Evolutionary conservation across 108 stramenopile genomes (phyloP).

Genomic region (Nitzschia sp.): DNA sequence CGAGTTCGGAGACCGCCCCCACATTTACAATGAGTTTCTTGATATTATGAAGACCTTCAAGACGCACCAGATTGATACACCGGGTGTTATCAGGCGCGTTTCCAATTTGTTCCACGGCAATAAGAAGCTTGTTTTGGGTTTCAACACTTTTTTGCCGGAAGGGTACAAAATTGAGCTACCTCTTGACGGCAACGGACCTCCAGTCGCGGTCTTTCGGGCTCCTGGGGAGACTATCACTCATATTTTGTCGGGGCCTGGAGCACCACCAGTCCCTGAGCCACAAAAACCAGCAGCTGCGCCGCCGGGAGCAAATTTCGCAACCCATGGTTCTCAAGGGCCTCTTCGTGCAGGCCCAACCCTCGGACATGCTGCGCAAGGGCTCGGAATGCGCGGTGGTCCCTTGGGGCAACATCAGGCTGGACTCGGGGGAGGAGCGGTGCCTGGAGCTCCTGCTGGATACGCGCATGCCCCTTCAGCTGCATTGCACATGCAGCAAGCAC

Average conservation of each 20-base stretch:
- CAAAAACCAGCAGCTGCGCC: conserved; percentile 25
- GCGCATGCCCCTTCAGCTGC: conserved; percentile 7
- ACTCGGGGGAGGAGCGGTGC: background rate
- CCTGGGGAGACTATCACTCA: conserved; percentile 73
- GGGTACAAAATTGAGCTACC: conserved; percentile 98
- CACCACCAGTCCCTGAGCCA: conserved; percentile 12
- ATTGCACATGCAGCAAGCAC: conserved; percentile 17
- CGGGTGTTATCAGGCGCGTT: conserved; percentile 96
- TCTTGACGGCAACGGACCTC: conserved; percentile 69
- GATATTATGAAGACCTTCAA: conserved; percentile 99
- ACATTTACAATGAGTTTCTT: conserved; percentile 99
- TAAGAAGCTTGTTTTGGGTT: conserved; percentile 94
- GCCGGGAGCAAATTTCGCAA: conserved; percentile 1
- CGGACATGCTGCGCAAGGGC: conserved; percentile 13
- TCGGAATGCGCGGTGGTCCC: conserved; percentile 1
- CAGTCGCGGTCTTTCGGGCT: conserved; percentile 79
- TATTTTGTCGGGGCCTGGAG: conserved; percentile 41
- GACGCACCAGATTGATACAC: conserved; percentile 96
- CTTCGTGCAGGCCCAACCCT: conserved; percentile 21
- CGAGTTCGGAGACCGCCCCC: conserved; percentile 97
- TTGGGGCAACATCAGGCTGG: conserved; percentile 2
- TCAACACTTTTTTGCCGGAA: conserved; percentile 99
- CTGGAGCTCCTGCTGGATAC: background rate
- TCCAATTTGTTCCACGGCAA: conserved; percentile 97
- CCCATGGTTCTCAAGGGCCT: conserved; percentile 8